Conservation (phyloP, 2,329 filamentous ascomycete genomes). For the Pseudocercospora vitis region DNA sequence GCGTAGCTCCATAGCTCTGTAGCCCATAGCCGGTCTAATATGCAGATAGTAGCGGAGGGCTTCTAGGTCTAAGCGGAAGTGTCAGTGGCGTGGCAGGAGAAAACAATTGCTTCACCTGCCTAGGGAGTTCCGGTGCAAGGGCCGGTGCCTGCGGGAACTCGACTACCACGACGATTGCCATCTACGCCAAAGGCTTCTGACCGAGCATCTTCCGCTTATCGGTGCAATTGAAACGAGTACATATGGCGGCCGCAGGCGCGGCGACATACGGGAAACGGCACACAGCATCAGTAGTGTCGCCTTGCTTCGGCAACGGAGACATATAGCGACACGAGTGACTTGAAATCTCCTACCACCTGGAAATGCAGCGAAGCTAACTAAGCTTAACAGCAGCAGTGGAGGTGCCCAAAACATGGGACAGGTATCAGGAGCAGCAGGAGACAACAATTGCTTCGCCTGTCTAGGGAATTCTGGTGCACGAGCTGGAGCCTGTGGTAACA, state of each 20-base stretch:
- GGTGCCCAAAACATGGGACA: neutral
- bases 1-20: neutral
- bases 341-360: neutral
- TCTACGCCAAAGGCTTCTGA: slow-evolving; percentile 29
- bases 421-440: slow-evolving; percentile 24
- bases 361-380: neutral
- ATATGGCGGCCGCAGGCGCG: neutral
- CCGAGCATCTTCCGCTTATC: neutral
- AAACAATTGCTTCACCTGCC: slow-evolving; percentile 33
- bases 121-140: slow-evolving; percentile 22
- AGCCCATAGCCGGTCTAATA: slow-evolving; percentile 2
- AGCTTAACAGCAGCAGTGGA: neutral
- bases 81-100: slow-evolving; percentile 26
- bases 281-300: neutral
- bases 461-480: slow-evolving; percentile 21
- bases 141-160: slow-evolving; percentile 32
- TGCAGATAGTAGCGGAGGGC: neutral
- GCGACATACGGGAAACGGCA: neutral
- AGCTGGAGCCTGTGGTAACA: slow-evolving; percentile 32
- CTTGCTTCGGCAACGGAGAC: neutral
- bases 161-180: slow-evolving; percentile 31
- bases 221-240: neutral
- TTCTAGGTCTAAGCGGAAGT: neutral
- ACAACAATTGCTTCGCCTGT: slow-evolving; percentile 34
- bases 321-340: neutral